A percentile compares a stretch with the other conserved stretches of the same genome.
Conservation (phyloP, 1,284 basidiomycete genomes). For the Crepidotus sp. region DNA sequence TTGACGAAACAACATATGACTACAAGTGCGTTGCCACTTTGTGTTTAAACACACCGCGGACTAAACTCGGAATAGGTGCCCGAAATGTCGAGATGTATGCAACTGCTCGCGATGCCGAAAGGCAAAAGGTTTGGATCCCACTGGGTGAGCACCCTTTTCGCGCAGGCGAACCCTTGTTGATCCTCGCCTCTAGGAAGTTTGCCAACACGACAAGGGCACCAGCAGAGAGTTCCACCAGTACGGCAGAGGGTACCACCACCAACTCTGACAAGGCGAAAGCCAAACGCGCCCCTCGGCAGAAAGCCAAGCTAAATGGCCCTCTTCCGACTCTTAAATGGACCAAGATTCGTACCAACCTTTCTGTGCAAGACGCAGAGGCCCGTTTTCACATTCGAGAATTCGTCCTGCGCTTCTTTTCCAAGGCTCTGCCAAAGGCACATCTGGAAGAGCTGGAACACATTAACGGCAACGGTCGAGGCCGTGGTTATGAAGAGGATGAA, state of each 20-base stretch:
- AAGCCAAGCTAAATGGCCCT: constrained; percentile 19
- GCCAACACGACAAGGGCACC: constrained; percentile 11
- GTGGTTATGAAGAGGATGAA: constrained; percentile 33
- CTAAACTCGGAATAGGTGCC: constrained; percentile 42
- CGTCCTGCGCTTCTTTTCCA: constrained; percentile 48
- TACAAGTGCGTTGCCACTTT: constrained; percentile 39
- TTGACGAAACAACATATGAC: constrained; percentile 32
- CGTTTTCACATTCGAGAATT: constrained; percentile 70
- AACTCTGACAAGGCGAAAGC: constrained; percentile 17
- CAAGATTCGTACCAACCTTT: constrained; percentile 35
- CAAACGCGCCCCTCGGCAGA: constrained; percentile 20
- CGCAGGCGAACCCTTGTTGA: neutral
- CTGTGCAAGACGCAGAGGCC: constrained; percentile 40
- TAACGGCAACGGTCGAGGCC: constrained; percentile 28
- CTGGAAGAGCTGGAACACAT: constrained; percentile 62
- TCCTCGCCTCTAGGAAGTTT: constrained; percentile 15
- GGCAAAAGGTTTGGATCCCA: constrained; percentile 47
- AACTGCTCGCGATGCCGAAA: constrained; percentile 60
- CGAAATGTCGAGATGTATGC: constrained; percentile 54
- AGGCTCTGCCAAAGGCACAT: constrained; percentile 40
- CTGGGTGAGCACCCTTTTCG: constrained; percentile 36
- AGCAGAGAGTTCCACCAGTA: neutral
- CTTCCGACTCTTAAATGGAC: constrained; percentile 43
- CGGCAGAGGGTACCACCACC: neutral
- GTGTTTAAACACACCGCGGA: neutral